These are phyloP conservation scores for Mallotus japonicus DNA, from an alignment of 441 rosid species.

Conservation along the genomic window DNA sequence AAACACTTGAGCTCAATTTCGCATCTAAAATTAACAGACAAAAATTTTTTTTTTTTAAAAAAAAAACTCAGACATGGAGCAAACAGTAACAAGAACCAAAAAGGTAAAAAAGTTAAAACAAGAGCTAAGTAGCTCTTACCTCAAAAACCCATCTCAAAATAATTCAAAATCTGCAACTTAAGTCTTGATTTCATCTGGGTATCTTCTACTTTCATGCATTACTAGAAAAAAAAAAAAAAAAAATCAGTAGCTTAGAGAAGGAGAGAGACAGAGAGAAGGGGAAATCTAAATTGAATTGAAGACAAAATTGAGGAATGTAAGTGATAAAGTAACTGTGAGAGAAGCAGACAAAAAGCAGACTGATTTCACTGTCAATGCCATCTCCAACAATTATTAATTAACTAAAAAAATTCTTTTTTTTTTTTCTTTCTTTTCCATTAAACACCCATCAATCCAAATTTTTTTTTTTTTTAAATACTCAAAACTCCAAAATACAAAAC, in stretches of 20 bases:
- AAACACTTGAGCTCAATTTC: slow-evolving; percentile 28
- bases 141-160: slow-evolving; percentile 34
- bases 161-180: slow-evolving; percentile 31
- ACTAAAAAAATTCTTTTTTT: not conserved
- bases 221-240: slow-evolving; percentile 29
- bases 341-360: slow-evolving; percentile 42
- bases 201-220: slow-evolving; percentile 28
- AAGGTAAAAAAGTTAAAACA: slow-evolving; percentile 11
- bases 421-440: too few species aligned
- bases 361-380: slow-evolving; percentile 41
- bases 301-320: slow-evolving; percentile 45
- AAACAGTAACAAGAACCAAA: slow-evolving; percentile 14
- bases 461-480: not conserved
- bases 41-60: not conserved
- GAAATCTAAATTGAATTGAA: slow-evolving; percentile 29
- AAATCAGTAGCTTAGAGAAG: slow-evolving; percentile 5
- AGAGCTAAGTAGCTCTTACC: slow-evolving; percentile 27
- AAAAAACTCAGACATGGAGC: slow-evolving; percentile 21
- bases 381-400: slow-evolving; percentile 7
- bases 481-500: slow-evolving; percentile 8
- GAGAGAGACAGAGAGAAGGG: slow-evolving; percentile 3
- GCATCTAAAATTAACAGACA: slow-evolving; percentile 31
- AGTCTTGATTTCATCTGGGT: slow-evolving; percentile 32
- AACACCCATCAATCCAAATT: not conserved
- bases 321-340: slow-evolving; percentile 29